Evolutionary conservation across 2,329 filamentous ascomycete genomes (phyloP).

Genomic region (Trichoderma sp.): DNA sequence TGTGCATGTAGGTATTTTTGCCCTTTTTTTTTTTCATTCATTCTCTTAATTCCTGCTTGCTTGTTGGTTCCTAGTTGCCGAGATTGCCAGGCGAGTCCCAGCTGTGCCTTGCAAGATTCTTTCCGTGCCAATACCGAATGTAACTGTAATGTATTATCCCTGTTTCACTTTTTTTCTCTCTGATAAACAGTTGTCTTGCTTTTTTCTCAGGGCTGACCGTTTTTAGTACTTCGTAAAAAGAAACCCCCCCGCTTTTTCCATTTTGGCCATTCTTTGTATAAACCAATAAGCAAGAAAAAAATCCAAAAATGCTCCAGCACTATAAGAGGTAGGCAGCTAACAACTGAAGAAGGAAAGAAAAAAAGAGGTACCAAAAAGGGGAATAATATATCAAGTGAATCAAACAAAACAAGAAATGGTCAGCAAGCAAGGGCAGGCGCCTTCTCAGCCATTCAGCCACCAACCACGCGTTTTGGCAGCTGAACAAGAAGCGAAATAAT

Average conservation of each 20-base stretch:
- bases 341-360: too few species aligned
- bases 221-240: neutral
- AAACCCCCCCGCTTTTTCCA: neutral
- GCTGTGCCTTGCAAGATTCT: too few species aligned
- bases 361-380: neutral
- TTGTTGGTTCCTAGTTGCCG: neutral
- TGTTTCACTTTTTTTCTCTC: too few species aligned
- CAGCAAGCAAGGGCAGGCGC: neutral
- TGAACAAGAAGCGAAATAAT: neutral
- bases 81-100: neutral
- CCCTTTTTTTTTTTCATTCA: neutral
- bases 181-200: too few species aligned
- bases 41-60: too few species aligned
- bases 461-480: neutral
- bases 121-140: neutral
- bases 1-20: neutral
- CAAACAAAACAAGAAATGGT: neutral
- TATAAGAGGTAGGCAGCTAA: neutral
- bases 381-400: neutral
- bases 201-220: neutral
- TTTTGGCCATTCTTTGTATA: too few species aligned
- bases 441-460: neutral
- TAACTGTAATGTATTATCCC: too few species aligned
- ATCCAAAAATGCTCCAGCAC: neutral
- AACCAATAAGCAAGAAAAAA: neutral